Percentiles rank a stretch among this genome's conserved stretches.
These are phyloP conservation scores for Hortaea werneckii DNA, from an alignment of 2,329 filamentous ascomycete species.

Conservation along the genomic window DNA sequence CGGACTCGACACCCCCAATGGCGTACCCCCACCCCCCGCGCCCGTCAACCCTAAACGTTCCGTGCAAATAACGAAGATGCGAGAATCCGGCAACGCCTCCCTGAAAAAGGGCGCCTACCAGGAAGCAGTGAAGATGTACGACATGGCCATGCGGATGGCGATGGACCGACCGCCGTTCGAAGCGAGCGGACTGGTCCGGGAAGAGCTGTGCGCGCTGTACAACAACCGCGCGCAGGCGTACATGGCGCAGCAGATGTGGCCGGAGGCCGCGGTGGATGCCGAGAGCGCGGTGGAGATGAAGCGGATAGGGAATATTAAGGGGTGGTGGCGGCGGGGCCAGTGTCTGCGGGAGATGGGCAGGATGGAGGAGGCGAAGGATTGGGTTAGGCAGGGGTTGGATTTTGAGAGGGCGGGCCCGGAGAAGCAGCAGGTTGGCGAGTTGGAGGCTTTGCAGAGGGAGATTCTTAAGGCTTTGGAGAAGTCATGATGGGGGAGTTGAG, in stretches of 20 bases:
- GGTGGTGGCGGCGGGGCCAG: constrained; percentile 80
- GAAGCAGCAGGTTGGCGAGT: constrained; percentile 19
- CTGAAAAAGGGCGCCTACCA: constrained; percentile 67
- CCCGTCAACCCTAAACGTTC: constrained; percentile 88
- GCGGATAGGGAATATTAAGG: constrained; percentile 80
- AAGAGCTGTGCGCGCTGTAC: constrained; percentile 72
- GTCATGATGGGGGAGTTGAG: neutral
- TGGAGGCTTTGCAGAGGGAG: constrained; percentile 21
- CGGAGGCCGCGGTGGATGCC: constrained; percentile 78
- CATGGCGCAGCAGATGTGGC: constrained; percentile 73
- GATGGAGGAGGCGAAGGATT: constrained; percentile 69
- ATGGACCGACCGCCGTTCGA: constrained; percentile 77
- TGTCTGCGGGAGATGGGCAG: constrained; percentile 87
- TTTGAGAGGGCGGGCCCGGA: constrained; percentile 30
- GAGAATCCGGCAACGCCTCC: constrained; percentile 73
- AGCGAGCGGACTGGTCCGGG: constrained; percentile 67
- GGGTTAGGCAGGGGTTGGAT: constrained; percentile 68
- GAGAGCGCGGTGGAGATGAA: constrained; percentile 82
- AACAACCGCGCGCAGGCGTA: constrained; percentile 84
- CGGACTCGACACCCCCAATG: constrained; percentile 47
- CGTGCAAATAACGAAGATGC: constrained; percentile 79
- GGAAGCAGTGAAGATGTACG: constrained; percentile 74
- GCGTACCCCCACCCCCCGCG: constrained; percentile 71
- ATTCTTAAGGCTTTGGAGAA: constrained; percentile 12
- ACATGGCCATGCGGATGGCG: constrained; percentile 84